Conservation (phyloP, 2,329 filamentous ascomycete genomes). For the Ceratocystis variospora region DNA sequence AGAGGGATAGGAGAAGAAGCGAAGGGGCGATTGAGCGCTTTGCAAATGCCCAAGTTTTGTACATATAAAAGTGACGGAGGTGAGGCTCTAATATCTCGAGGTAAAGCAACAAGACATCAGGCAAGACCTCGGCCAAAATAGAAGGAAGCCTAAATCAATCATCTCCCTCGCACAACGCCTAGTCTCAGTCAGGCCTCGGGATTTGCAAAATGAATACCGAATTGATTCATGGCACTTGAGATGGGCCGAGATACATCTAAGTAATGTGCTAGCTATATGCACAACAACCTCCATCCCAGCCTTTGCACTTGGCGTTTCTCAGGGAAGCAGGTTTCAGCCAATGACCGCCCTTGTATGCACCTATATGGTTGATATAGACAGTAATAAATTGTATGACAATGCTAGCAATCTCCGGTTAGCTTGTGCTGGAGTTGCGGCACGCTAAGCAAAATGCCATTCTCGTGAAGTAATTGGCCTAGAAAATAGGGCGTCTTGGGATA, state of each 20-base stretch:
- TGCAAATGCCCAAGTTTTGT: neutral
- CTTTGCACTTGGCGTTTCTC: too few species aligned
- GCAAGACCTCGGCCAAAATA: neutral
- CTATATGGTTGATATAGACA: too few species aligned
- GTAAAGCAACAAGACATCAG: neutral
- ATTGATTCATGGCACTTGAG: neutral
- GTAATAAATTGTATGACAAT: neutral
- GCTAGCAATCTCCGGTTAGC: neutral
- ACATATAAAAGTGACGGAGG: neutral
- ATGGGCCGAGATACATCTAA: too few species aligned
- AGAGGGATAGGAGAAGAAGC: neutral
- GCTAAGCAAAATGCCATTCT: neutral
- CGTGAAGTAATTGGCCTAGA: neutral
- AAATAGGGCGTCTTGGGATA: neutral
- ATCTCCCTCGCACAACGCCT: neutral
- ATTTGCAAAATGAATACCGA: neutral
- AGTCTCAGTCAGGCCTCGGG: neutral
- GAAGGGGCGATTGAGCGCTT: neutral
- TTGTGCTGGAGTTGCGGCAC: neutral
- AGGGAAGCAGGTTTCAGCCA: too few species aligned
- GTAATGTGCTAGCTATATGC: too few species aligned
- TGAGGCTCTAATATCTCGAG: neutral
- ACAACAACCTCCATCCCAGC: too few species aligned
- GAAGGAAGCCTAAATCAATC: neutral
- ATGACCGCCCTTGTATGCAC: too few species aligned